These are phyloP conservation scores for Acanthamoeba culbertsoni DNA, from an alignment of 208 protist species.

Conservation along the genomic window DNA sequence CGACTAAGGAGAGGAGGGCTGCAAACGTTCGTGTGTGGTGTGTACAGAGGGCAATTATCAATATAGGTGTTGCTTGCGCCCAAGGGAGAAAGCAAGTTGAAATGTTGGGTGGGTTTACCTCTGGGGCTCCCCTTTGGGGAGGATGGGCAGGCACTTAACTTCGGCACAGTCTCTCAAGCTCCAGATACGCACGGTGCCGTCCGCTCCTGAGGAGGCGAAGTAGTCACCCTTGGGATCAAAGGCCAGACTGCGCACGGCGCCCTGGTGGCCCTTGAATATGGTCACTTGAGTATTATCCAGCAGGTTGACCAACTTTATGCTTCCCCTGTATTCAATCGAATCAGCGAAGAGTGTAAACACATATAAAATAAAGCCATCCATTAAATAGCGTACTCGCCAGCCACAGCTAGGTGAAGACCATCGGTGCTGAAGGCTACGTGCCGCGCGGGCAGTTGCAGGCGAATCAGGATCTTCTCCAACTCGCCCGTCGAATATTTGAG, in stretches of 20 bases:
- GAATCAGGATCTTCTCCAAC: constrained; percentile 35
- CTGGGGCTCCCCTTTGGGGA: not conserved
- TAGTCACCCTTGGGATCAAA: not conserved
- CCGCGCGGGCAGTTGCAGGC: not conserved
- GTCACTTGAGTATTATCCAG: not conserved
- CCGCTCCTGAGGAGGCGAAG: not conserved
- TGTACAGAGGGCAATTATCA: not conserved
- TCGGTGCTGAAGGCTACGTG: constrained; percentile 18
- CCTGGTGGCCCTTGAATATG: constrained; percentile 1
- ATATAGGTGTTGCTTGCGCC: too few species aligned
- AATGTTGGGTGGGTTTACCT: not conserved
- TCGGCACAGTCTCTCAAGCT: not conserved
- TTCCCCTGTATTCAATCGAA: not conserved
- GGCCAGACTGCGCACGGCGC: not conserved
- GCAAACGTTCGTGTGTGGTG: not conserved
- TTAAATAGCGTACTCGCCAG: constrained; percentile 24
- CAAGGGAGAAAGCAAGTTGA: too few species aligned
- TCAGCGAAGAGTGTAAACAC: not conserved
- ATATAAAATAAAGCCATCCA: too few species aligned
- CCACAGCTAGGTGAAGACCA: not conserved
- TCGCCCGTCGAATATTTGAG: not conserved
- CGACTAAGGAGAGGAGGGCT: not conserved
- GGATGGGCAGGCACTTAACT: not conserved
- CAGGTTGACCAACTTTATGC: constrained; percentile 28
- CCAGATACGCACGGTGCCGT: constrained; percentile 1